Base-by-base conservation (phyloP, 1,139 yeast species). In the Ashbya aceris region DNA sequence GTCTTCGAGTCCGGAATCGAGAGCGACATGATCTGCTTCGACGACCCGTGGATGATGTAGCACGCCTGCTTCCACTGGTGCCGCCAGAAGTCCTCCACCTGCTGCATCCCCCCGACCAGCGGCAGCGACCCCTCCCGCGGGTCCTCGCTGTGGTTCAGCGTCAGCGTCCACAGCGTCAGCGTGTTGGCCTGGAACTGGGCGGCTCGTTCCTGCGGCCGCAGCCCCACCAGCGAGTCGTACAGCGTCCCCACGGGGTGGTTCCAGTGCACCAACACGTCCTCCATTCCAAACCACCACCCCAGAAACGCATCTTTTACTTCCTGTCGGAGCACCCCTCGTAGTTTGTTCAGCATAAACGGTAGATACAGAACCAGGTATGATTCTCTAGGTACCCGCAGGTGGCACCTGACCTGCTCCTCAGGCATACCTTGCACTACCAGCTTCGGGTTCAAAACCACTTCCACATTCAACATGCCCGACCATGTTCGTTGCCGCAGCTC, bases 21-120 rank as follows among this genome's bases (percentile, higher is more conserved):
- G 45, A 89, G 62, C 30, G 72, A 70, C 95, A 89, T 82, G 20
- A 89, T 74, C 1, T 77, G 72, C 49, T 82, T 84, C 7, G 95
- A 73, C 23, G 76, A 74, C 0, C 95, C 94, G 49, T 81, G 77
- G 30, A 83, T 60, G 0, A 86, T 76, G 55, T 71, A 84, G 53
- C 84, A 76, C 2, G 87, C 73, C 55, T 89, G 96, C 54, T 89
- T 89, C 56, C 85, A 62, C 49, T 77, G 87, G 58, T 87, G 86
- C 45, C 79, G 67, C 77, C 91, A 76, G 40, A 75, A 71, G 42
- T 71, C 74, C 42, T 68, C 66, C 27, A 84, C 46, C 11, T 57
- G 58, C 2, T 65, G 62, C 1, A 54, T 43, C 8, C 51, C 55
- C 6, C 49, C 48, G 1, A 55, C 45, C 26, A 69, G 40, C 0